A percentile compares a stretch with the other conserved stretches of the same genome.
These are phyloP conservation scores for Sporothrix brasiliensis DNA, from an alignment of 2,329 filamentous ascomycete genomes.

Conservation along the genomic window DNA sequence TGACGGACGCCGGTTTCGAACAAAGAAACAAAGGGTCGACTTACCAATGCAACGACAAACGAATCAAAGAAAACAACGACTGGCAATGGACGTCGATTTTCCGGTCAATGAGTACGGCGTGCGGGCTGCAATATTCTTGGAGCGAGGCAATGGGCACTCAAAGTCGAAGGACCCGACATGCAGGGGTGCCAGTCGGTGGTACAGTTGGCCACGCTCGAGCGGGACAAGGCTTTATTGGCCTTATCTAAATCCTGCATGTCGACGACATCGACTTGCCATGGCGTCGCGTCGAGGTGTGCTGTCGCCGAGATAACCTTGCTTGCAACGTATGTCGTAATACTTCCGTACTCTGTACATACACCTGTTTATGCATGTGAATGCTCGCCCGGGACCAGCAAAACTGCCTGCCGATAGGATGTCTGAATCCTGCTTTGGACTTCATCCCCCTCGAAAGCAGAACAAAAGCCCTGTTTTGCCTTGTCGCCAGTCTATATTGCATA, in stretches of 20 bases:
- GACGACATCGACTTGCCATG: slow-evolving; percentile 21
- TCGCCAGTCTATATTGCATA: slow-evolving; percentile 21
- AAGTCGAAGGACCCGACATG: not conserved
- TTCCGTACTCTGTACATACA: not conserved
- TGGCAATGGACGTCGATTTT: too few species aligned
- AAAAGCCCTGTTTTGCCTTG: not conserved
- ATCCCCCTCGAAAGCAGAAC: not conserved
- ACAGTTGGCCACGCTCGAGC: not conserved
- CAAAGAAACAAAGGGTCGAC: slow-evolving; percentile 16
- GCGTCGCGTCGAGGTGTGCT: not conserved
- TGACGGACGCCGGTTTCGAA: not conserved
- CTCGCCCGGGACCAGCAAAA: too few species aligned
- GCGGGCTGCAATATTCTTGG: too few species aligned
- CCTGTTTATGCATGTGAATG: not conserved
- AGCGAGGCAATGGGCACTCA: not conserved
- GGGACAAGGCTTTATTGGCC: slow-evolving; percentile 12
- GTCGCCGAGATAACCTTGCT: not conserved
- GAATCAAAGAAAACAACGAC: too few species aligned
- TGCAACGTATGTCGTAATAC: not conserved
- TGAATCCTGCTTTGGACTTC: not conserved
- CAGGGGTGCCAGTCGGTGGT: not conserved
- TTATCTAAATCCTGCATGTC: slow-evolving; percentile 1
- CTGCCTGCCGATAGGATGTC: not conserved
- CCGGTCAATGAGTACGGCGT: too few species aligned
- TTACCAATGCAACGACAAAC: not conserved